Conservation (phyloP, 768 basidiomycete genomes). For the Podaxis carcinomalis region DNA sequence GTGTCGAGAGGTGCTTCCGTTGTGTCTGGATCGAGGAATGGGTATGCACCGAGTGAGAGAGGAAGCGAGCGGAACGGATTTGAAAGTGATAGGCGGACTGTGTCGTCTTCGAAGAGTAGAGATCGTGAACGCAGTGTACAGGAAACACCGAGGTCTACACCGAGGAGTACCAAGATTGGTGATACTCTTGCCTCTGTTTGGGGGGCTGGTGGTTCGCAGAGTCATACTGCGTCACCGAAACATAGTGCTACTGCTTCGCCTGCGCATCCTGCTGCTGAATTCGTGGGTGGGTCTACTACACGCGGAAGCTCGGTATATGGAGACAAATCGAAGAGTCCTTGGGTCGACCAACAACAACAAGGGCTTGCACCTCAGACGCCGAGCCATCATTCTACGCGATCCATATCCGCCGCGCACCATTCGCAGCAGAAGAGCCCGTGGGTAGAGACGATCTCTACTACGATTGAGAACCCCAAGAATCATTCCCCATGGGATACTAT, state of each 20-base stretch:
- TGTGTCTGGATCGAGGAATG: constrained; percentile 13
- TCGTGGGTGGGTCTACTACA: background rate
- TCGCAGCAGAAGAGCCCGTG: background rate
- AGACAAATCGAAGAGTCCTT: background rate
- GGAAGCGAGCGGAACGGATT: background rate
- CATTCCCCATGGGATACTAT: constrained; percentile 2
- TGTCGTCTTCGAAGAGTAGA: constrained; percentile 4
- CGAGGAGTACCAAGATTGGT: constrained; percentile 11
- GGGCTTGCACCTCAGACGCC: background rate
- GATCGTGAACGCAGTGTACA: constrained; percentile 19
- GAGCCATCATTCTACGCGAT: background rate
- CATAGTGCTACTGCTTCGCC: background rate
- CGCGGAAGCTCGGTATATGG: constrained; percentile 1
- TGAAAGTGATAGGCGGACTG: constrained; percentile 3
- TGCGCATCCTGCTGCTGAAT: background rate
- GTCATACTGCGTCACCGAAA: background rate
- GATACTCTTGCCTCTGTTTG: constrained; percentile 5
- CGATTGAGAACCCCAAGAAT: constrained; percentile 2
- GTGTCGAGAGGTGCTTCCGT: constrained; percentile 3
- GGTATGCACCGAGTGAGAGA: constrained; percentile 2
- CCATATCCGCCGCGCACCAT: background rate
- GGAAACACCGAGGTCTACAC: constrained; percentile 22
- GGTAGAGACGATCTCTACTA: constrained; percentile 6
- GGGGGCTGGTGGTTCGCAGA: constrained; percentile 4
- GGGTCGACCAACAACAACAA: background rate